Evolutionary conservation across 2,329 filamentous ascomycete species (phyloP).

Genomic region (Berkeleyomyces rouxiae): DNA sequence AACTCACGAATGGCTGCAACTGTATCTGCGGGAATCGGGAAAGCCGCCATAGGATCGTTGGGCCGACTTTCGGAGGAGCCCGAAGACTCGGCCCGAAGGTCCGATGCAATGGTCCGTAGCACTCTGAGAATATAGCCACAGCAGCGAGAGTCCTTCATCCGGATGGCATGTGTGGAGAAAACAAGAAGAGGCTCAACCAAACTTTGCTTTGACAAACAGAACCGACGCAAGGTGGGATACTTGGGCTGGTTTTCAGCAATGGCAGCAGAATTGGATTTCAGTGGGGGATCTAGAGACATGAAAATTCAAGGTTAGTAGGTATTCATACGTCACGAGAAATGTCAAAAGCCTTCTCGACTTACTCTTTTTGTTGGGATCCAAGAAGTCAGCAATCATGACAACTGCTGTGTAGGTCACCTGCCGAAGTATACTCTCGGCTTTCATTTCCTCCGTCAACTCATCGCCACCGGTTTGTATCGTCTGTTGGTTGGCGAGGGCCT

Average conservation of each 20-base stretch:
- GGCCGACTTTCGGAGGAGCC: conserved; percentile 10
- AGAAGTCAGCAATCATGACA: conserved; percentile 74
- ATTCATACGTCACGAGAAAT: not conserved
- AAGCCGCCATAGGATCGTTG: conserved; percentile 22
- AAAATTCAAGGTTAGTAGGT: not conserved
- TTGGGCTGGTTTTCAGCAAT: conserved; percentile 3
- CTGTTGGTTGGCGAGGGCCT: conserved; percentile 50
- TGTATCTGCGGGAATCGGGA: conserved; percentile 34
- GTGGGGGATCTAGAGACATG: conserved; percentile 6
- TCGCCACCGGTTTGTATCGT: conserved; percentile 50
- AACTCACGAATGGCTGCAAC: conserved; percentile 66
- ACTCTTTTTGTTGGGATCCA: conserved; percentile 59
- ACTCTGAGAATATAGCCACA: conserved; percentile 73
- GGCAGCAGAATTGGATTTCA: not conserved
- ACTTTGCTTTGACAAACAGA: conserved; percentile 60
- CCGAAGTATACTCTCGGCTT: conserved; percentile 83
- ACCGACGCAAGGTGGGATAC: conserved; percentile 51
- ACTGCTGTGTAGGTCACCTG: conserved; percentile 87
- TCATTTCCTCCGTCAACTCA: conserved; percentile 89
- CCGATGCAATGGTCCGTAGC: conserved; percentile 69
- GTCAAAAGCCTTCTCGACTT: conserved; percentile 19
- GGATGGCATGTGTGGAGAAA: conserved; percentile 80
- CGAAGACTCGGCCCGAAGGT: conserved; percentile 34
- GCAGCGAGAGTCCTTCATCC: conserved; percentile 77
- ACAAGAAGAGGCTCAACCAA: conserved; percentile 79